phyloP scores from a whole-genome alignment of 2,329 filamentous ascomycete genomes.

The Cadophora sp. region DNA sequence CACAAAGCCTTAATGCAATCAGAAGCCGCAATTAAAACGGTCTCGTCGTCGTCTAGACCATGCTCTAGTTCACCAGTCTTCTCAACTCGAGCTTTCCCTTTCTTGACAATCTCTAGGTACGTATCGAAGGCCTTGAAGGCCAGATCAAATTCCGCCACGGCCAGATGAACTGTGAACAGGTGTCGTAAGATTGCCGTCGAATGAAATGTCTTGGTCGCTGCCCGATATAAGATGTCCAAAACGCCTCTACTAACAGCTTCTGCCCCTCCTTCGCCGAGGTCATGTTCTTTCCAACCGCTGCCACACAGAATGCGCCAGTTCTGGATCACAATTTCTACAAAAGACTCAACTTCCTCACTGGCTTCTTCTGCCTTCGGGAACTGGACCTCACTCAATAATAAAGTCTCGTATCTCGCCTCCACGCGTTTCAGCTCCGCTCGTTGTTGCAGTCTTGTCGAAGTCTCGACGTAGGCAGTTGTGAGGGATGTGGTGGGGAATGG shows the following conservation, averaged over 20 bases:
- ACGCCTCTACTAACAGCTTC: slow-evolving; percentile 76
- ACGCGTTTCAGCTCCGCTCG: slow-evolving; percentile 79
- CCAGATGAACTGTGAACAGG: slow-evolving; percentile 85
- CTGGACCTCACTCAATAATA: slow-evolving; percentile 77
- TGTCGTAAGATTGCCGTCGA: slow-evolving; percentile 87
- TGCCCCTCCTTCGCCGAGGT: slow-evolving; percentile 83
- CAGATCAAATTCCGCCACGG: slow-evolving; percentile 89
- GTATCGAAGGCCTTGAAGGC: slow-evolving; percentile 91
- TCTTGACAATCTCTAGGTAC: slow-evolving; percentile 86
- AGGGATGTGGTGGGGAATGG: slow-evolving; percentile 60
- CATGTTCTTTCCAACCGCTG: slow-evolving; percentile 78
- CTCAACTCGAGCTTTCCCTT: slow-evolving; percentile 82
- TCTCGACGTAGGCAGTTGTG: slow-evolving; percentile 52
- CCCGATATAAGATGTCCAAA: slow-evolving; percentile 87
- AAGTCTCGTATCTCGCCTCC: slow-evolving; percentile 78
- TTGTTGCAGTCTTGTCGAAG: slow-evolving; percentile 67
- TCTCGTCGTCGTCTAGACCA: slow-evolving; percentile 79
- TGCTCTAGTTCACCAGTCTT: slow-evolving; percentile 76
- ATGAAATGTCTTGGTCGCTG: slow-evolving; percentile 93
- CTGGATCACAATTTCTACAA: slow-evolving; percentile 77
- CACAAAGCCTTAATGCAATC: slow-evolving; percentile 83
- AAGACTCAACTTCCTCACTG: slow-evolving; percentile 81
- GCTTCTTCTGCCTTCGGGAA: slow-evolving; percentile 86
- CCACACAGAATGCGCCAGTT: slow-evolving; percentile 90
- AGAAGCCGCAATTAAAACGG: slow-evolving; percentile 77